Evolutionary conservation across 1,139 yeast genomes (phyloP).

Genomic region (Blastobotrys serpentis): DNA sequence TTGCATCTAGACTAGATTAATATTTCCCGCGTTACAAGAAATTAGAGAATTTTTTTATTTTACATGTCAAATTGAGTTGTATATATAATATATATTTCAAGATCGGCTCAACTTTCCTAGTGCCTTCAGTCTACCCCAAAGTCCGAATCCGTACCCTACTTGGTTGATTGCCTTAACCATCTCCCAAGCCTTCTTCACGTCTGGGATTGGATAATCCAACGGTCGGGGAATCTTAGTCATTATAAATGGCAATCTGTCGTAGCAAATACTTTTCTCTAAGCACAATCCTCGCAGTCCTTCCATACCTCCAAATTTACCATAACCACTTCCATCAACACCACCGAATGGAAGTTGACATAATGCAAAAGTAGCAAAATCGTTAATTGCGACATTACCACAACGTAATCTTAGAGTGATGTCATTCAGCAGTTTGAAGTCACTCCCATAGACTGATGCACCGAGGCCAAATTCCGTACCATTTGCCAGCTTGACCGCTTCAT

Average conservation of each 20-base stretch:
- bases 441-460: slow-evolving; percentile 87
- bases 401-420: slow-evolving; percentile 61
- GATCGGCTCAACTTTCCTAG: slow-evolving; percentile 45
- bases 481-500: slow-evolving; percentile 74
- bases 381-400: slow-evolving; percentile 91
- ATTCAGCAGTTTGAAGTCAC: slow-evolving; percentile 52
- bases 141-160: slow-evolving; percentile 75
- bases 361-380: slow-evolving; percentile 94
- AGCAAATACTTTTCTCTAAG: slow-evolving; percentile 78
- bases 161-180: slow-evolving; percentile 77
- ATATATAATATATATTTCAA: background rate
- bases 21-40: too few relatives aligned
- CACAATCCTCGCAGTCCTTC: slow-evolving; percentile 93
- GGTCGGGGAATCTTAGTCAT: slow-evolving; percentile 81
- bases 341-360: slow-evolving; percentile 97
- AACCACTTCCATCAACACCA: slow-evolving; percentile 88
- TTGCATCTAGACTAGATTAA: too few relatives aligned
- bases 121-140: slow-evolving; percentile 65
- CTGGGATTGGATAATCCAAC: slow-evolving; percentile 84
- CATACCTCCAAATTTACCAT: slow-evolving; percentile 95
- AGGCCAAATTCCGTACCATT: slow-evolving; percentile 87
- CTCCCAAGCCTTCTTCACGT: slow-evolving; percentile 81
- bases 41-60: too few relatives aligned
- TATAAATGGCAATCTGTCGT: slow-evolving; percentile 74
- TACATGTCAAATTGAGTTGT: background rate